A percentile compares a stretch with the other conserved stretches of the same genome.
These are phyloP conservation scores for Podosphaera aphanis DNA, from an alignment of 2,329 filamentous ascomycete species.

Conservation along the genomic window DNA sequence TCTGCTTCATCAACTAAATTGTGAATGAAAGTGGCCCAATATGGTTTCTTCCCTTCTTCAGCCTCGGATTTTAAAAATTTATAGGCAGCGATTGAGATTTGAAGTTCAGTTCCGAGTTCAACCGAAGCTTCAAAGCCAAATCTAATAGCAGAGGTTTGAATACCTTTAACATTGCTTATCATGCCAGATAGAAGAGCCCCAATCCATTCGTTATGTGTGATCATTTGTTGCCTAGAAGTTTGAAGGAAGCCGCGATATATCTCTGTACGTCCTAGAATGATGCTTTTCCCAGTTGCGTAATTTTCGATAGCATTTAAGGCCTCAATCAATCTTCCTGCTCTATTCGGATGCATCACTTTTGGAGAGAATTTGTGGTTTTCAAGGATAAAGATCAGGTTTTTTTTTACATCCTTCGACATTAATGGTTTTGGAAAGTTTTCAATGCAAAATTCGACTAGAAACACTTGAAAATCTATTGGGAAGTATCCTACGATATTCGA, in stretches of 20 bases:
- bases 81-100: conserved; percentile 40
- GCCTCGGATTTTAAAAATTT: conserved; percentile 32
- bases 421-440: conserved; percentile 43
- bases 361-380: conserved; percentile 56
- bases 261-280: conserved; percentile 50
- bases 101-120: conserved; percentile 42
- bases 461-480: conserved; percentile 54
- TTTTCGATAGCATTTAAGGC: conserved; percentile 50
- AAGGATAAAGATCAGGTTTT: conserved; percentile 59
- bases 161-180: conserved; percentile 55
- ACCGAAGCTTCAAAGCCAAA: conserved; percentile 50
- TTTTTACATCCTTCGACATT: conserved; percentile 53
- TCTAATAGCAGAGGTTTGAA: conserved; percentile 48
- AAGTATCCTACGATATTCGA: conserved; percentile 46
- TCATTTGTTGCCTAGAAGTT: conserved; percentile 48
- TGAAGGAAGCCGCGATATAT: conserved; percentile 59
- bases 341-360: conserved; percentile 48
- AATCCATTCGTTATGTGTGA: conserved; percentile 53
- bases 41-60: conserved; percentile 19
- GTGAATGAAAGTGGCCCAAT: conserved; percentile 44
- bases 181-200: conserved; percentile 62
- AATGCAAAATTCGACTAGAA: conserved; percentile 62
- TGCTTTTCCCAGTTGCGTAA: conserved; percentile 55
- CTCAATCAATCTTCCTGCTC: conserved; percentile 46
- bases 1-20: conserved; percentile 46